Evolutionary conservation across 306 rosid genomes (phyloP).

Genomic region (Amphicarpaea edgeworthii): DNA sequence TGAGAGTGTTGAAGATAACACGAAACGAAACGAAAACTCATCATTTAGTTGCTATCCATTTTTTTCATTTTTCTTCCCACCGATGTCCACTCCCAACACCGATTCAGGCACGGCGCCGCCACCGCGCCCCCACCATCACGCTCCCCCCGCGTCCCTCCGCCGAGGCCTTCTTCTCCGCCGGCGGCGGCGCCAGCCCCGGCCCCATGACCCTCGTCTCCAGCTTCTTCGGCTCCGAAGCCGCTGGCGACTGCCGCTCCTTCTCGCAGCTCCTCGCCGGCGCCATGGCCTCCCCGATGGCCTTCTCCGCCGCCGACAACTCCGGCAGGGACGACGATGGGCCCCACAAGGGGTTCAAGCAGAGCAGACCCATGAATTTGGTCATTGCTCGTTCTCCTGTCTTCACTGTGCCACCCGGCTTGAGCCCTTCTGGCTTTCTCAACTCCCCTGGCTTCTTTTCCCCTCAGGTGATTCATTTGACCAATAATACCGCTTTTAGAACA

Average conservation of each 20-base stretch:
- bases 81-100: slow-evolving; percentile 60
- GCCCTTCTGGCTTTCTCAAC: slow-evolving; percentile 92
- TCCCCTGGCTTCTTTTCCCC: slow-evolving; percentile 95
- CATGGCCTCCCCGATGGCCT: slow-evolving; percentile 88
- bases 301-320: slow-evolving; percentile 45
- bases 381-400: slow-evolving; percentile 81
- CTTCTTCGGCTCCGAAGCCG: slow-evolving; percentile 70
- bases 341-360: slow-evolving; percentile 79
- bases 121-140: slow-evolving; percentile 76
- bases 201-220: slow-evolving; percentile 96
- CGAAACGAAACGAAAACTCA: slow-evolving; percentile 19
- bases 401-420: slow-evolving; percentile 81
- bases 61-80: neutral
- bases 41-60: neutral
- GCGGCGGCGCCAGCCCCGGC: slow-evolving; percentile 80
- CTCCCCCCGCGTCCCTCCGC: slow-evolving; percentile 90
- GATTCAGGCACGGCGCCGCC: slow-evolving; percentile 57
- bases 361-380: slow-evolving; percentile 81
- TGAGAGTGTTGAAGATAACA: slow-evolving; percentile 23
- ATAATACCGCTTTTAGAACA: neutral
- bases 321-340: slow-evolving; percentile 53
- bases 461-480: slow-evolving; percentile 57
- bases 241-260: slow-evolving; percentile 70
- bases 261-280: slow-evolving; percentile 99
- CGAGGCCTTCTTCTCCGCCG: slow-evolving; percentile 78